Percentiles rank a stretch among this genome's conserved stretches.
These are phyloP conservation scores for Bretschneidera sinensis DNA, from an alignment of 345 rosid species.

Conservation along the genomic window DNA sequence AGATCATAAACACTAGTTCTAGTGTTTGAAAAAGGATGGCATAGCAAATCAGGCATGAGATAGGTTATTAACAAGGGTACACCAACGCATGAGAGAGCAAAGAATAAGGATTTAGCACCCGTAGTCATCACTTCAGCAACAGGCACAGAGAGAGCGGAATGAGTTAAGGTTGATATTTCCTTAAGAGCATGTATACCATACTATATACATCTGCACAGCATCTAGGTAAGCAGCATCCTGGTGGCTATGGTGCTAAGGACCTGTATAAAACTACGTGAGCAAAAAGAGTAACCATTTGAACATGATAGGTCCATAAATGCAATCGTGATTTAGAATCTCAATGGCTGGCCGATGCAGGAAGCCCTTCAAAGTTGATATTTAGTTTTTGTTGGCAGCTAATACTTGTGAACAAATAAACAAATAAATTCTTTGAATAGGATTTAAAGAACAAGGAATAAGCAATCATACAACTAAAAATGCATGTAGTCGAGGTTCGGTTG, in stretches of 20 bases:
- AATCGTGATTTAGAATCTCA: slow-evolving; percentile 37
- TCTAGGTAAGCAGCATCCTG: too few species aligned
- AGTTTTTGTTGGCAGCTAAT: slow-evolving; percentile 96
- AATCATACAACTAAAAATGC: slow-evolving; percentile 30
- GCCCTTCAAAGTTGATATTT: slow-evolving; percentile 80
- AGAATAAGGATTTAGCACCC: too few species aligned
- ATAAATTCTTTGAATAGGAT: not conserved
- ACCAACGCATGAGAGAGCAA: not conserved
- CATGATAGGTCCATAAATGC: too few species aligned
- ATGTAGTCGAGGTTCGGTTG: slow-evolving; percentile 97
- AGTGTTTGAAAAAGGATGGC: not conserved
- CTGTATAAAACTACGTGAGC: too few species aligned
- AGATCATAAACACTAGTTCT: too few species aligned
- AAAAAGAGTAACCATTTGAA: too few species aligned
- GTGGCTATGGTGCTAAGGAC: too few species aligned
- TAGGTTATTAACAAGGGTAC: not conserved
- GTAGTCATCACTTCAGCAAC: not conserved
- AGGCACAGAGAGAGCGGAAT: not conserved
- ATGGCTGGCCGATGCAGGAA: slow-evolving; percentile 86
- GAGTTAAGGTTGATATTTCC: not conserved
- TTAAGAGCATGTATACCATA: not conserved
- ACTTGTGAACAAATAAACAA: slow-evolving; percentile 40
- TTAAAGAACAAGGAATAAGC: not conserved
- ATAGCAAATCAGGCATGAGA: not conserved
- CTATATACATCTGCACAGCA: too few species aligned